These are phyloP conservation scores for Penicillium riverlandense DNA, from an alignment of 495 filamentous ascomycete genomes.

Conservation along the genomic window DNA sequence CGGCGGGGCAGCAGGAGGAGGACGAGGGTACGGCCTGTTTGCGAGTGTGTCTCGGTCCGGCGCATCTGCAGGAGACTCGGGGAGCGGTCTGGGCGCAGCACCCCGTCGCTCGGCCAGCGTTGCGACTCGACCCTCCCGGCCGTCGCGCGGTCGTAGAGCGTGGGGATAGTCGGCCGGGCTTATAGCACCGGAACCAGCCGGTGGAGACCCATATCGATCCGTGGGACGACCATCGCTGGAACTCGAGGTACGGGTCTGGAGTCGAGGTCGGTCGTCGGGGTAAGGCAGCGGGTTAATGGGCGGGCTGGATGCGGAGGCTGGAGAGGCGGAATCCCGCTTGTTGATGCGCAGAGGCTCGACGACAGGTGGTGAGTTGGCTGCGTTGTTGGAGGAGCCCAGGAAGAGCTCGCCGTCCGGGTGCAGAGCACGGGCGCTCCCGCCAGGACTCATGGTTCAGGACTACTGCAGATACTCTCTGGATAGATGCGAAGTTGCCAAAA, in stretches of 20 bases:
- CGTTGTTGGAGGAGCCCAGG: constrained; percentile 43
- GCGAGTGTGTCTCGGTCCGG: constrained; percentile 69
- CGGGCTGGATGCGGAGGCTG: constrained; percentile 23
- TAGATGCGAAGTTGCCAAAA: constrained; percentile 10
- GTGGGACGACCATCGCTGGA: constrained; percentile 31
- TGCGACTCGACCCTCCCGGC: constrained; percentile 33
- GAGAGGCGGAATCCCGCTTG: constrained; percentile 50
- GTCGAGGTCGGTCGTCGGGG: constrained; percentile 61
- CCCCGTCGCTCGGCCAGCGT: constrained; percentile 67
- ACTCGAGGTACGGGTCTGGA: constrained; percentile 29
- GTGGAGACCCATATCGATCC: constrained; percentile 24
- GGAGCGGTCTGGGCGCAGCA: constrained; percentile 63
- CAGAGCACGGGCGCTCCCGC: constrained; percentile 40
- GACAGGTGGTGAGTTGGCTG: constrained; percentile 54
- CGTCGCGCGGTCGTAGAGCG: constrained; percentile 40
- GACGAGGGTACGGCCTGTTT: constrained; percentile 26
- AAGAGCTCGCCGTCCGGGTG: constrained; percentile 70
- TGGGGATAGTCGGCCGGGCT: constrained; percentile 37
- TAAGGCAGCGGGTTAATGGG: constrained; percentile 55
- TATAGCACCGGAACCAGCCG: constrained; percentile 23
- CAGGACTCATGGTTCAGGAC: constrained; percentile 27
- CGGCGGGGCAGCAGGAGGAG: constrained; percentile 1
- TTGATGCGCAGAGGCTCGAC: constrained; percentile 82
- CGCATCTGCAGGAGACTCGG: constrained; percentile 64
- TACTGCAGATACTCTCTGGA: background rate